These are phyloP conservation scores for Pseudogymnoascus sp. DNA, from an alignment of 2,329 filamentous ascomycete genomes.

Conservation along the genomic window DNA sequence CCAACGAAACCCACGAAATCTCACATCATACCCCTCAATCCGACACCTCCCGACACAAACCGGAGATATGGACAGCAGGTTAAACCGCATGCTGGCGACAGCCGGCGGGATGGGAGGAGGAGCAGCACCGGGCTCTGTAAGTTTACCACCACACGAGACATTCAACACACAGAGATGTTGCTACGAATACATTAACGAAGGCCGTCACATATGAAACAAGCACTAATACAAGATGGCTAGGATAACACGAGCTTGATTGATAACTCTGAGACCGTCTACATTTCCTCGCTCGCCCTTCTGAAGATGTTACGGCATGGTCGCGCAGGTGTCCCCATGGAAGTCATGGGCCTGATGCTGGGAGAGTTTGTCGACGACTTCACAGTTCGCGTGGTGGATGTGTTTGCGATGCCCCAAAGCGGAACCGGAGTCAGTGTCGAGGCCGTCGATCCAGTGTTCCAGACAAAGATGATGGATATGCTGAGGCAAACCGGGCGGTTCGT, in stretches of 20 bases:
- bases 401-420: slow-evolving; percentile 98
- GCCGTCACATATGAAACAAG: background rate
- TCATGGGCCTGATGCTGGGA: slow-evolving; percentile 98
- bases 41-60: slow-evolving; percentile 7
- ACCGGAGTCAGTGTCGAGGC: slow-evolving; percentile 98
- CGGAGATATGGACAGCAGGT: slow-evolving; percentile 64
- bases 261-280: slow-evolving; percentile 99
- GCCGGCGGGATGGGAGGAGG: slow-evolving; percentile 60
- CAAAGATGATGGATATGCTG: slow-evolving; percentile 99
- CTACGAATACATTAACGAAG: background rate
- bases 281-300: slow-evolving; percentile 89
- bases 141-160: slow-evolving; percentile 21
- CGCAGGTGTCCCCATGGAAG: slow-evolving; percentile 98
- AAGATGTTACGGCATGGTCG: slow-evolving; percentile 99
- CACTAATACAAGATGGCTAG: slow-evolving; percentile 36
- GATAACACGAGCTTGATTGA: slow-evolving; percentile 90
- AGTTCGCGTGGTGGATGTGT: slow-evolving; percentile 95
- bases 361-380: slow-evolving; percentile 99
- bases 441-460: slow-evolving; percentile 97
- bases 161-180: background rate
- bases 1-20: background rate
- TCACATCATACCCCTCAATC: background rate
- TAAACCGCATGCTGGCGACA: slow-evolving; percentile 77
- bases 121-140: slow-evolving; percentile 52
- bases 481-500: slow-evolving; percentile 86